Evolutionary conservation across 2,329 filamentous ascomycete genomes (phyloP), one percentile per base, ranked within the genome.

Genomic region (Moelleriella libera): DNA sequence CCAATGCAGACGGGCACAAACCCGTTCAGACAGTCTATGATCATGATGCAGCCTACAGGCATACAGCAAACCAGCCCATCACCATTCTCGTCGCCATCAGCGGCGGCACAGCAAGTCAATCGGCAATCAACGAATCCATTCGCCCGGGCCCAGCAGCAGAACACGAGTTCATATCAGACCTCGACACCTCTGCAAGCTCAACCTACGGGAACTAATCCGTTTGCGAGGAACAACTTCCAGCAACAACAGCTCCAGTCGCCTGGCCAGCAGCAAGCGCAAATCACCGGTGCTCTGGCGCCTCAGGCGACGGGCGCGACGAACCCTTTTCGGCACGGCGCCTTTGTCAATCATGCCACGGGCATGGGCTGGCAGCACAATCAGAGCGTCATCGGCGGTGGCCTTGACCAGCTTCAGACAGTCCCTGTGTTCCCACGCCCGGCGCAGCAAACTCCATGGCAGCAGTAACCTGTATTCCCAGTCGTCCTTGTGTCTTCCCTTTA

Each of bases 11-110:
- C 69, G 63, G 74, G 56, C 10, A 80, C 88, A 6, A 98, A 98
- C 60, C 92, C 92, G 0, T 98, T 98, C 76, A 78, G 92, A 41
- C 84, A 88, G 60, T 96, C 90, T 1, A 90, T 90, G 81, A 71
- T 37, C 34, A 37, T 95, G 68, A 72, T 75, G 69, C 70, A 75
- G 58, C 69, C 72, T 55, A 78, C 78, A 6, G 75, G 75, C 44
- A 61, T 68, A 53, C 55, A 50, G 14, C 42, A 43, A 32, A 46
- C 44, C 45, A 53, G 12, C 30, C 39, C 49, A 28, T 47, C 52
- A 29, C 47, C 51, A n/a, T 63, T 69, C 50, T 60, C 69, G 51
- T 63, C 68, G 47, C 66, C 69, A 48, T 65, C 69, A 29, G 61
- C 66, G 31, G 60, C 70, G n/a, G 60, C 68, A 30, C 54, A 52